Conservation (phyloP, 2,329 filamentous ascomycete species). For the Chaetothyriales sp. region DNA sequence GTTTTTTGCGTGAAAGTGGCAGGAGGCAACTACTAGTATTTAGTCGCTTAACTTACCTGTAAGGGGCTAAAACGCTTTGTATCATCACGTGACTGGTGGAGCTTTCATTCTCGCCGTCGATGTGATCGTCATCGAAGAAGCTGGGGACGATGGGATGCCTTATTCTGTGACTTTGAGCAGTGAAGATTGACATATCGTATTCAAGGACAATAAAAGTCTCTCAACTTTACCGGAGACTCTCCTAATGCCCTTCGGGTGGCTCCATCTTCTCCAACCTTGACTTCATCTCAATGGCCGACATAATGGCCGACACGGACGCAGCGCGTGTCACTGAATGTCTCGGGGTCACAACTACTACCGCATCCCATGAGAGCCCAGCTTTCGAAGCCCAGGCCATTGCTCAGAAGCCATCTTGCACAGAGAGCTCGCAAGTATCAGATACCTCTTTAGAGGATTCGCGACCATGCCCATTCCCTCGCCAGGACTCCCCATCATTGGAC, state of each 20-base stretch:
- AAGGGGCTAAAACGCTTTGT: background rate
- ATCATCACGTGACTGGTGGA: background rate
- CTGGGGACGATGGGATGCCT: background rate
- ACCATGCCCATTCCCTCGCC: background rate
- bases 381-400: background rate
- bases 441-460: background rate
- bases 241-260: background rate
- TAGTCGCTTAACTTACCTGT: too few relatives aligned
- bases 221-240: background rate
- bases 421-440: background rate
- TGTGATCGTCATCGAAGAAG: background rate
- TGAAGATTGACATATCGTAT: background rate
- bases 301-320: background rate
- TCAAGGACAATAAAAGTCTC: background rate
- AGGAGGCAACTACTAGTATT: background rate
- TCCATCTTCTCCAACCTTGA: background rate
- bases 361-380: background rate
- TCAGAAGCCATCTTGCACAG: background rate
- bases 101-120: background rate
- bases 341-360: background rate
- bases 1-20: slow-evolving; percentile 11
- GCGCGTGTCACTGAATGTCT: background rate
- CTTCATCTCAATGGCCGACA: background rate
- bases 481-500: background rate
- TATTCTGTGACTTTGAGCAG: background rate